phyloP scores from a whole-genome alignment of 768 basidiomycete species.

The Pisolithus marmoratus region DNA sequence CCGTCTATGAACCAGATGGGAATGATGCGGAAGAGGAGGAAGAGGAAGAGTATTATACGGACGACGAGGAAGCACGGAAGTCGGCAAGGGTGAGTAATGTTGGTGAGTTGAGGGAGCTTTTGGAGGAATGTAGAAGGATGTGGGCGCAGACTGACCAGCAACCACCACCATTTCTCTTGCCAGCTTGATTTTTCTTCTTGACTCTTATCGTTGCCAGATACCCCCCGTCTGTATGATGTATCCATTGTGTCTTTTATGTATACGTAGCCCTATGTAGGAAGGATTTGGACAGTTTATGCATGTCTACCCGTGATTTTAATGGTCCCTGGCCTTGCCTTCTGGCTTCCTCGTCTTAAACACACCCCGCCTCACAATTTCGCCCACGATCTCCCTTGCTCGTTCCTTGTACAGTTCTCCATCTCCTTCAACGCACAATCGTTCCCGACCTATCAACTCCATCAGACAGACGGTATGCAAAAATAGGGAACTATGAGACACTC shows the following conservation, averaged over 20 bases:
- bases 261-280: neutral
- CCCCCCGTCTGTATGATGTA: neutral
- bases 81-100: constrained; percentile 24
- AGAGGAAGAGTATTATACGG: constrained; percentile 25
- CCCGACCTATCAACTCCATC: constrained; percentile 16
- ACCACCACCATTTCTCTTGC: constrained; percentile 18
- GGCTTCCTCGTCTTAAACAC: constrained; percentile 67
- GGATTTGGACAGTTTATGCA: neutral
- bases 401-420: constrained; percentile 8
- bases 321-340: constrained; percentile 53
- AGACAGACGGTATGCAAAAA: neutral
- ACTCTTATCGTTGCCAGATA: neutral
- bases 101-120: constrained; percentile 45
- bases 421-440: constrained; percentile 10
- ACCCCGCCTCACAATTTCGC: constrained; percentile 53
- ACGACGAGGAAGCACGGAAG: constrained; percentile 27
- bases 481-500: constrained; percentile 10
- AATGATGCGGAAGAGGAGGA: constrained; percentile 30
- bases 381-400: constrained; percentile 50
- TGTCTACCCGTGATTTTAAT: constrained; percentile 9
- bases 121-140: constrained; percentile 53
- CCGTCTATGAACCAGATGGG: constrained; percentile 21
- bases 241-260: neutral
- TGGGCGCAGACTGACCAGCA: constrained; percentile 27
- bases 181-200: neutral